phyloP scores from a whole-genome alignment of 1,284 basidiomycete species.

The Pseudozyma pruni region DNA sequence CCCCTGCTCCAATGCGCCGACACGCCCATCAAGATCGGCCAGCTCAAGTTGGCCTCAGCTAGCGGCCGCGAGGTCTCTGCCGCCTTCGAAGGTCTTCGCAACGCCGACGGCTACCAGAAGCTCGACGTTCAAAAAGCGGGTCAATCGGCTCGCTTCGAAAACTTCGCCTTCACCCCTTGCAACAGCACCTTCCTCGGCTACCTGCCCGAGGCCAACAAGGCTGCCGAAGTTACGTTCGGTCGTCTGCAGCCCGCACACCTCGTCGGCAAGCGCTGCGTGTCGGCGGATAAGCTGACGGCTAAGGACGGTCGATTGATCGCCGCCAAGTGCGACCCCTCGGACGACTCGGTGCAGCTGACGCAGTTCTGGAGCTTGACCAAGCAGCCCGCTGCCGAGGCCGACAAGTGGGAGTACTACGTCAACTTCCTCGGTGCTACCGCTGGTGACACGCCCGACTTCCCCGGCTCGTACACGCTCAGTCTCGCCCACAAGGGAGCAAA shows the following conservation, averaged over 20 bases:
- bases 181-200: slow-evolving; percentile 39
- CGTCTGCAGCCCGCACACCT: slow-evolving; percentile 46
- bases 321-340: slow-evolving; percentile 32
- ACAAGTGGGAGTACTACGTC: slow-evolving; percentile 36
- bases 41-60: slow-evolving; percentile 36
- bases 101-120: slow-evolving; percentile 38
- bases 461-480: slow-evolving; percentile 27
- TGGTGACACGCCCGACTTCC: slow-evolving; percentile 30
- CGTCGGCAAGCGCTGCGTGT: slow-evolving; percentile 42
- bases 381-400: slow-evolving; percentile 23
- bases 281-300: slow-evolving; percentile 25
- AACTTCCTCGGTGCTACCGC: slow-evolving; percentile 43
- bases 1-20: slow-evolving; percentile 27
- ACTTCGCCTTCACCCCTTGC: slow-evolving; percentile 46
- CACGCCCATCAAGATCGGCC: slow-evolving; percentile 25
- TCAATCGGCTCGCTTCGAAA: slow-evolving; percentile 25
- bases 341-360: slow-evolving; percentile 48
- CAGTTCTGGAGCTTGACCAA: slow-evolving; percentile 54
- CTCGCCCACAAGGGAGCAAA: slow-evolving; percentile 16
- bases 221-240: slow-evolving; percentile 39
- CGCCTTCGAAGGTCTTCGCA: slow-evolving; percentile 46
- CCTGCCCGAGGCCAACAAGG: slow-evolving; percentile 39
- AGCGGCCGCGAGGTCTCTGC: slow-evolving; percentile 26
- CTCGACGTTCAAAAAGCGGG: slow-evolving; percentile 44
- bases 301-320: slow-evolving; percentile 27